Evolutionary conservation across 2,329 filamentous ascomycete species (phyloP).

Genomic region (Colletotrichum sp.): DNA sequence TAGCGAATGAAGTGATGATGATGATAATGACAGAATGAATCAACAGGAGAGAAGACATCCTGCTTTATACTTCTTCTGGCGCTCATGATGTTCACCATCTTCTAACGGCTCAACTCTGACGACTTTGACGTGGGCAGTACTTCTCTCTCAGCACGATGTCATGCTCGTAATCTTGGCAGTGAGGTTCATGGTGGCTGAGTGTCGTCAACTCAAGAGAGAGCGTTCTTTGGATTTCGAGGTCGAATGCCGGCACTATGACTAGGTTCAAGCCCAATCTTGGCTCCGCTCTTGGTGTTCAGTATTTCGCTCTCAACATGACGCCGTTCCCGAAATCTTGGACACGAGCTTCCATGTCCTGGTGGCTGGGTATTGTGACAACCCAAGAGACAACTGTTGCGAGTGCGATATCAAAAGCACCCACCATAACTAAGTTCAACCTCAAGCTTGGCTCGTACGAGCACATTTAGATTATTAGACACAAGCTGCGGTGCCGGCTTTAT

Average conservation of each 20-base stretch:
- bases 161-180: fast-evolving
- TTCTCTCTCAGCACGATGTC: background rate
- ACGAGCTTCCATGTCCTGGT: background rate
- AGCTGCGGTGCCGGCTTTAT: background rate
- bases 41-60: fast-evolving
- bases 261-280: background rate
- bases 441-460: background rate
- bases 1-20: background rate
- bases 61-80: background rate
- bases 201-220: background rate
- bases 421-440: background rate
- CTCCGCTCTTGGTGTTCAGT: background rate
- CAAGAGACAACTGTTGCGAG: background rate
- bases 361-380: background rate
- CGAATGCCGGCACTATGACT: background rate
- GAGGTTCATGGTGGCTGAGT: background rate
- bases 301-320: background rate
- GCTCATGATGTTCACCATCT: background rate
- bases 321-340: background rate
- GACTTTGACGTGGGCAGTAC: background rate
- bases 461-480: background rate
- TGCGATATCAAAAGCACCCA: background rate
- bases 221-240: background rate
- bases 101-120: fast-evolving
- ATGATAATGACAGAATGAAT: background rate